Evolutionary conservation across 345 rosid species (phyloP), one percentile per base, ranked within the genome.

Genomic region (Rhodamnia rubescens): DNA sequence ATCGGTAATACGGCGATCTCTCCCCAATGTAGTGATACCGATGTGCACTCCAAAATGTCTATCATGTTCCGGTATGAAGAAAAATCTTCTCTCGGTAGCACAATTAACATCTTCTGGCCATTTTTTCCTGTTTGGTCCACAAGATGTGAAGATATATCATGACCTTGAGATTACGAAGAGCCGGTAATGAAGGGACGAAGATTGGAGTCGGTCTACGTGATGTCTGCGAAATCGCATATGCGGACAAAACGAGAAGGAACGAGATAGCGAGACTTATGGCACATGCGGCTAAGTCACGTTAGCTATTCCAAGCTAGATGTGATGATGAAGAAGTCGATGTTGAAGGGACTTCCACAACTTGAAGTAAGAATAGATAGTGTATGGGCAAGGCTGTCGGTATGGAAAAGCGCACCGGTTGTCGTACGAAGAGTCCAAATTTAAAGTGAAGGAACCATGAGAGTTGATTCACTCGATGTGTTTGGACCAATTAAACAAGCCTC

Each of bases 51-150:
- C 52, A 42, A 49, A 16, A 49, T 12, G 8, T 81, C 20, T 81
- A 81, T 26, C 51, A 14, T 50, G 53, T 87, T 32, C 85, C 57
- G 29, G 84, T 4, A 83, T n/a, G n/a, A n/a, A n/a, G n/a, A n/a
- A n/a, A n/a, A n/a, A n/a, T n/a, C n/a, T n/a, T n/a, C n/a, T n/a
- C 0, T 88, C 9, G 0, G 52, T 88, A 5, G 49, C 83, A 6
- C 81, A 86, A 61, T 44, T 86, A 24, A 88, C 83, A 84, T 50
- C 85, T 1, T 84, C 47, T 18, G 53, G 86, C 13, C 57, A 84
- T 49, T 84, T 58, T 58, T 49, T 81, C 11, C 0, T 88, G 29
- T 86, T 86, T 47, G 85, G 90, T 12, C 90, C 83, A 5, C 32
- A 53, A 81, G 32, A 61, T 32, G n/a, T 22, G 32, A 61, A 61